Conservation (phyloP, 306 rosid genomes). For the Sphenostylis stenocarpa region DNA sequence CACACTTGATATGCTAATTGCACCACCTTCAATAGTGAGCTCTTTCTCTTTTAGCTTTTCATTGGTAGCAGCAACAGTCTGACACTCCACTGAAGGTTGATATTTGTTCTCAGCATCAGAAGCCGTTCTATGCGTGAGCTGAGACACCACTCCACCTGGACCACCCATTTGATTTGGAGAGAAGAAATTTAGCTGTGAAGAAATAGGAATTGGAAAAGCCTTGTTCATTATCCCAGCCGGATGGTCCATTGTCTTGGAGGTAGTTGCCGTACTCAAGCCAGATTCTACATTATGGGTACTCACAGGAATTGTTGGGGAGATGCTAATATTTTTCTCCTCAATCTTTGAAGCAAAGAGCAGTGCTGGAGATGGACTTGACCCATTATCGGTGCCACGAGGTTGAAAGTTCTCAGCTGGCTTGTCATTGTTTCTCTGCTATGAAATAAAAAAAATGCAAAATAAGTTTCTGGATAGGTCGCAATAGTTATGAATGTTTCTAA, state of each 20-base stretch:
- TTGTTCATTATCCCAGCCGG: constrained; percentile 55
- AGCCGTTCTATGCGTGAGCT: constrained; percentile 46
- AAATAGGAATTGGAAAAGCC: constrained; percentile 51
- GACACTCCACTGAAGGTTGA: constrained; percentile 50
- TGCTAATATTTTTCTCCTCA: constrained; percentile 54
- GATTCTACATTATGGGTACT: constrained; percentile 56
- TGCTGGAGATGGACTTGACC: constrained; percentile 61
- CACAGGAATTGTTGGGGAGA: constrained; percentile 56
- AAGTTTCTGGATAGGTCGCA: constrained; percentile 18
- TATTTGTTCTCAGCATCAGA: constrained; percentile 56
- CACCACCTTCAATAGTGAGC: constrained; percentile 77
- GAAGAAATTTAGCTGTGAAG: constrained; percentile 62
- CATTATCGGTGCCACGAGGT: constrained; percentile 52
- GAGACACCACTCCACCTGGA: constrained; percentile 51
- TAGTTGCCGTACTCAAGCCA: constrained; percentile 57
- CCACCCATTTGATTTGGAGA: constrained; percentile 43
- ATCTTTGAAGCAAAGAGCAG: constrained; percentile 60
- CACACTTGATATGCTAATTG: constrained; percentile 83
- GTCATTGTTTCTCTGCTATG: constrained; percentile 65
- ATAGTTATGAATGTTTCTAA: background rate
- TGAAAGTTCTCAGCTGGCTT: constrained; percentile 57
- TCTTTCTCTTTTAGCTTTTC: constrained; percentile 85
- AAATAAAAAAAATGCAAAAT: background rate
- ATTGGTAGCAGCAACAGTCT: constrained; percentile 44
- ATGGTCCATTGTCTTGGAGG: constrained; percentile 56